Base-by-base conservation (phyloP, 2,329 filamentous ascomycete species). In the Ascochyta fabae region DNA sequence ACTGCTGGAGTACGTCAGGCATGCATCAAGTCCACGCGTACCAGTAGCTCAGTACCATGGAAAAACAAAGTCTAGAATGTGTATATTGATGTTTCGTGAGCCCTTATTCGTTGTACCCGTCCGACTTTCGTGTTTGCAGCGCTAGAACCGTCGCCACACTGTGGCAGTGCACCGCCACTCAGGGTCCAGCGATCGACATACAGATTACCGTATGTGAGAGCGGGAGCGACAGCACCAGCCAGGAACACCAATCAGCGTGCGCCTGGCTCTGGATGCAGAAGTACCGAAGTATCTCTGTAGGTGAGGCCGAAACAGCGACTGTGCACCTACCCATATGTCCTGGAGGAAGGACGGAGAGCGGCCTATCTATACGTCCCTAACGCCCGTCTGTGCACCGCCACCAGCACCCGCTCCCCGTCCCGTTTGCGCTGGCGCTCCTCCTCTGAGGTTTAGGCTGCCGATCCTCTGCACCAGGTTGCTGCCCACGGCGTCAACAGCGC, bases 401-500 rank as follows among this genome's bases (percentile, higher is more conserved):
- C 64, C 68, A 34, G 54, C 50, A 9, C 63, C 56, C 23, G 59
- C 49, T 56, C 33, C 48, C 56, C 61, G 41, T 69, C 68, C 58
- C 60, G 58, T 53, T 45, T 58, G 49, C 19, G 50, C 60, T 47
- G 69, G 68, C 43, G 66, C 60, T 9, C 57, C 58, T n/a, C 72
- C 70, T 36, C 88, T 80, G 40, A 96, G 78, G 70, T 91, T 92
- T 60, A 95, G 86, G 53, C 88, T 89, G 6, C 92, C 91, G 66
- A 97, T 95, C 27, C 93, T 84, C 58, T 89, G 90, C 19, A 96
- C 92, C 48, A 97, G 86, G 62, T 93, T 94, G 75, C 89, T 94
- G 0, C 94, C 94, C 1, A 97, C 92, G 0, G 92, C 93, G 76
- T 97, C 94, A 3, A 97, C 93, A 0, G 94, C 94, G 0, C 93